A percentile compares a stretch with the other conserved stretches of the same genome.
These are phyloP conservation scores for Wickerhamomyces alni DNA, from an alignment of 805 yeast species.

Conservation along the genomic window DNA sequence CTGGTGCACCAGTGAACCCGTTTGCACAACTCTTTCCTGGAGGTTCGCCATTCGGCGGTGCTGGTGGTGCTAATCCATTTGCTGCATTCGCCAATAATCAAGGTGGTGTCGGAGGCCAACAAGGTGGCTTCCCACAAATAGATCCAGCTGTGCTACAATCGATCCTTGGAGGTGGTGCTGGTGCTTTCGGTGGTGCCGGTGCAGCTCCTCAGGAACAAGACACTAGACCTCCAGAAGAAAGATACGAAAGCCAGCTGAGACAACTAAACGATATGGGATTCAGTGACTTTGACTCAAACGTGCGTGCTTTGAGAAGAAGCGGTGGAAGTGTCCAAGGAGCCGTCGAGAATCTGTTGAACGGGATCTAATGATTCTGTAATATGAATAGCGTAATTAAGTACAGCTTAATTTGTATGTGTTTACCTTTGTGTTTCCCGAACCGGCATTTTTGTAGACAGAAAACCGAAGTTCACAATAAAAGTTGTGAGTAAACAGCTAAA, in stretches of 20 bases:
- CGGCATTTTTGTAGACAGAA: background rate
- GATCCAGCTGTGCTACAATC: constrained; percentile 43
- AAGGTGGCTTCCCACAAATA: constrained; percentile 32
- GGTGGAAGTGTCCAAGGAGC: constrained; percentile 99
- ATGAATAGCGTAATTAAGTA: too few relatives aligned
- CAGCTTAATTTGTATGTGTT: too few relatives aligned
- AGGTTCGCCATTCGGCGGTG: constrained; percentile 21
- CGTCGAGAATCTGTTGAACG: constrained; percentile 73
- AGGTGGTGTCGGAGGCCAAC: constrained; percentile 5
- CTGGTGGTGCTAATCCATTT: constrained; percentile 35
- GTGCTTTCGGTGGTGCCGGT: constrained; percentile 6
- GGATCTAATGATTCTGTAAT: too few relatives aligned
- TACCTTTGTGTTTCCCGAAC: too few relatives aligned
- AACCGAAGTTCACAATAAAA: background rate
- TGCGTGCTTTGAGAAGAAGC: constrained; percentile 85
- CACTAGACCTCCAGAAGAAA: constrained; percentile 73
- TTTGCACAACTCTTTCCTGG: constrained; percentile 39
- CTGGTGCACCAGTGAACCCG: constrained; percentile 36
- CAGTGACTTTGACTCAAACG: constrained; percentile 86
- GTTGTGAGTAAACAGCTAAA: background rate
- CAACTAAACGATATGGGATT: constrained; percentile 84
- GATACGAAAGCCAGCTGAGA: constrained; percentile 64
- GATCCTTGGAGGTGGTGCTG: constrained; percentile 36
- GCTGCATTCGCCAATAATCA: constrained; percentile 26
- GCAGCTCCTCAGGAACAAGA: constrained; percentile 31